Evolutionary conservation across 495 filamentous ascomycete species (phyloP), one percentile per base, ranked within the genome.

Genomic region (Thermochaetoides thermophila): DNA sequence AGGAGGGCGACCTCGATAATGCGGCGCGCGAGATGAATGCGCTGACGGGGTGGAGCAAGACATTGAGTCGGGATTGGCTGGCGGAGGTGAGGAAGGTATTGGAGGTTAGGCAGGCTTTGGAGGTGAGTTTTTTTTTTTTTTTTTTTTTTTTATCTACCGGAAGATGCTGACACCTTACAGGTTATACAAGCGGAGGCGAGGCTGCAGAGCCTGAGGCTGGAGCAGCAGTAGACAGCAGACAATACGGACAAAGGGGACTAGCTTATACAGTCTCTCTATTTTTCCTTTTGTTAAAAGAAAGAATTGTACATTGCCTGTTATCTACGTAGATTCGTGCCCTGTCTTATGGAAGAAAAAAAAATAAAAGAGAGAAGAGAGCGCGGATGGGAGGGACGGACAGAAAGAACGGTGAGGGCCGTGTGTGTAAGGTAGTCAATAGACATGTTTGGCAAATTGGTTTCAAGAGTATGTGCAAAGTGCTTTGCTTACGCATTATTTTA

Each of bases 11-110:
- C 45, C 58, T 97, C 20, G 91, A 97, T 49, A 76, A 66, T 30
- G 89, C 89, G 24, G 84, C 87, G 6, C 68, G 91, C 41, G 89
- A 97, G 66, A 86, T 96, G 81, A 96, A 94, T 52, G 70, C 70
- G 13, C 63, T 97, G 31, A 65, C 71, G 35, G 89, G 89, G 15
- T 96, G 91, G 89, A 84, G 86, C 15, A 92, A 85, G 64, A 87
- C 79, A 30, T 59, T 97, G 51, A 85, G 81, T 51, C 72, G 76
- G 47, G 89, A 97, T 53, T 97, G 89, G 89, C 48, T 97, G 44
- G 71, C 63, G 25, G 89, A 97, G 67, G 76, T 81, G 16, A 69
- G 89, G 45, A 74, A 77, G 58, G 78, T 91, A 42, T 61, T 96
- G 58, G 89, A 97, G 57, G 91, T 96, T 25, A 74, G 81, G 60